Evolutionary conservation across 768 basidiomycete species (phyloP).

Genomic region (Termitomyces titanicus): DNA sequence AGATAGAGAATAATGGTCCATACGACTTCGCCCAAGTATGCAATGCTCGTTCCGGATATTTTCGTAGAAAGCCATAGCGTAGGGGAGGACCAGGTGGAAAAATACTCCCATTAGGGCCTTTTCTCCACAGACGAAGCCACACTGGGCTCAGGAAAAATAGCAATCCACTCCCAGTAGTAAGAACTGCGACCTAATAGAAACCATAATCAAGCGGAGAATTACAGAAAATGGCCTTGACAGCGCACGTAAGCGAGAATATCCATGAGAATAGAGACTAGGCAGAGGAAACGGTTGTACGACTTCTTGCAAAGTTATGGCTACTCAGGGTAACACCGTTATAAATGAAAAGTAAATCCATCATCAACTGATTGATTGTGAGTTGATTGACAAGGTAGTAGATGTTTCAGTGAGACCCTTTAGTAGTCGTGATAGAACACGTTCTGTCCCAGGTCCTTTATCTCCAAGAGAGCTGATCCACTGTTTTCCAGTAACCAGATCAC

Average conservation of each 20-base stretch:
- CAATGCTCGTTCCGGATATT: constrained; percentile 31
- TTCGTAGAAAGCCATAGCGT: constrained; percentile 27
- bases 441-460: no score
- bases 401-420: no score
- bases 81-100: constrained; percentile 25
- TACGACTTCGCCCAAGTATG: constrained; percentile 29
- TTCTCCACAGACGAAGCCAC: constrained; percentile 14
- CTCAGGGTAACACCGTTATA: no score
- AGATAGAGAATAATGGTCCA: constrained; percentile 31
- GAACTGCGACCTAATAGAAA: neutral
- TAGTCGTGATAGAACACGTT: no score
- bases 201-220: neutral
- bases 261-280: neutral
- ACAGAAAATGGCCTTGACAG: neutral
- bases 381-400: no score
- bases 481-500: no score
- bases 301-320: neutral
- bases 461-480: no score
- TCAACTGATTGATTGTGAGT: no score
- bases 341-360: no score
- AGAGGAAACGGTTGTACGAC: neutral
- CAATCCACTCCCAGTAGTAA: neutral
- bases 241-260: neutral
- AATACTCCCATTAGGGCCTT: constrained; percentile 17
- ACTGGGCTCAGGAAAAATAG: constrained; percentile 1